Conservation (phyloP, 805 yeast genomes). For the Yarrowia sp. region DNA sequence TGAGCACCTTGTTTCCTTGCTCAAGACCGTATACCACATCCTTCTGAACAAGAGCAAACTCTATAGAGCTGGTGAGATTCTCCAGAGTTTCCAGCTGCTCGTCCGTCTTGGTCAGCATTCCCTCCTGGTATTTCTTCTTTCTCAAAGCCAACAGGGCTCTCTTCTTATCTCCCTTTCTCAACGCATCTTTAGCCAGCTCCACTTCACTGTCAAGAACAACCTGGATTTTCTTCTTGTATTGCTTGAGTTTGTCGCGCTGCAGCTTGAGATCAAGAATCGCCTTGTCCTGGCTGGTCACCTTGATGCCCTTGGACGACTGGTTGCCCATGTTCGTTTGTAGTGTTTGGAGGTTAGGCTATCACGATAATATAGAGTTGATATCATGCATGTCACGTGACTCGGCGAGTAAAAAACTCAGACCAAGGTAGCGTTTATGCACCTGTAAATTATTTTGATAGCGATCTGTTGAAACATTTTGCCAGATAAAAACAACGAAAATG, state of each 20-base stretch:
- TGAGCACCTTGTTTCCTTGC: conserved; percentile 80
- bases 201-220: conserved; percentile 67
- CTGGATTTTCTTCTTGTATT: conserved; percentile 68
- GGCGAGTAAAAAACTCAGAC: conserved; percentile 7
- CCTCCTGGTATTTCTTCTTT: conserved; percentile 82
- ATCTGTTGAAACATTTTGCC: neutral
- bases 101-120: conserved; percentile 70
- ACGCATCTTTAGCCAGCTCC: conserved; percentile 62
- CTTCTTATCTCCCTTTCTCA: conserved; percentile 60
- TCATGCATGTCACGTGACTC: conserved; percentile 23
- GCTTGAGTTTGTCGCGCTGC: conserved; percentile 83
- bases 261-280: conserved; percentile 86
- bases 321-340: conserved; percentile 50
- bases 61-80: conserved; percentile 64
- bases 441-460: conserved; percentile 32
- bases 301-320: conserved; percentile 47
- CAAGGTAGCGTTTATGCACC: conserved; percentile 21
- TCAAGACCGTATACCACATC: conserved; percentile 82
- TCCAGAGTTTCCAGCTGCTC: conserved; percentile 83
- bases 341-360: neutral
- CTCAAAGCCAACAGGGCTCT: conserved; percentile 74
- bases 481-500: conserved; percentile 9
- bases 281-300: conserved; percentile 81
- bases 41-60: conserved; percentile 86
- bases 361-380: neutral